Percentiles rank a stretch among this genome's conserved stretches.
Evolutionary conservation across 1,139 yeast genomes (phyloP).

Genomic region (Pneumocystis murina): DNA sequence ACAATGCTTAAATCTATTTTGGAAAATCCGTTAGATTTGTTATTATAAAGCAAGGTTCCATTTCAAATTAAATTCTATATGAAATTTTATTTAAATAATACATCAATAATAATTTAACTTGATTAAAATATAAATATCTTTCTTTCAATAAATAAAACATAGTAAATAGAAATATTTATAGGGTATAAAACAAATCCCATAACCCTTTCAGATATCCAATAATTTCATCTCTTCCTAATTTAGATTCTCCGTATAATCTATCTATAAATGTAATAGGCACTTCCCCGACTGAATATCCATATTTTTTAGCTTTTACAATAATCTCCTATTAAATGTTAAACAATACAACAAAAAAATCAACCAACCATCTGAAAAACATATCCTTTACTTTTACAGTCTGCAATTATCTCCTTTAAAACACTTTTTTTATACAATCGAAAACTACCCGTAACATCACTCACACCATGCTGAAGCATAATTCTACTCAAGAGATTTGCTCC

Average conservation of each 20-base stretch:
- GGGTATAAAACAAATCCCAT: neutral
- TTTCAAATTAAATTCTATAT: neutral
- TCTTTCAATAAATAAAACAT: neutral
- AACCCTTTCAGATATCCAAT: conserved; percentile 59
- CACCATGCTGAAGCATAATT: conserved; percentile 55
- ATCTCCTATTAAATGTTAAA: conserved; percentile 31
- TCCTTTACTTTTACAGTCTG: conserved; percentile 60
- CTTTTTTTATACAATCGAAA: conserved; percentile 63
- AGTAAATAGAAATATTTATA: neutral
- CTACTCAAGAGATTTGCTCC: conserved; percentile 73
- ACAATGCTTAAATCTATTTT: conserved; percentile 77
- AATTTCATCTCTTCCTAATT: conserved; percentile 71
- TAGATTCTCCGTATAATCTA: conserved; percentile 65
- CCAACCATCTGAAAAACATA: conserved; percentile 63
- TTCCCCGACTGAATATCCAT: conserved; percentile 61
- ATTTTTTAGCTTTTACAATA: conserved; percentile 68
- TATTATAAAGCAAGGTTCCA: conserved; percentile 37
- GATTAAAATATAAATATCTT: neutral
- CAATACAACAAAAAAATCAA: neutral
- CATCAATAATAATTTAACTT: neutral
- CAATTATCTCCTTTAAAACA: conserved; percentile 51
- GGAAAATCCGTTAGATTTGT: conserved; percentile 90
- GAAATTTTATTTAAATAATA: neutral
- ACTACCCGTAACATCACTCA: conserved; percentile 66
- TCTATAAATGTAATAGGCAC: conserved; percentile 72